Conservation (phyloP, 2,329 filamentous ascomycete species). For the Colletotrichum zoysiae region DNA sequence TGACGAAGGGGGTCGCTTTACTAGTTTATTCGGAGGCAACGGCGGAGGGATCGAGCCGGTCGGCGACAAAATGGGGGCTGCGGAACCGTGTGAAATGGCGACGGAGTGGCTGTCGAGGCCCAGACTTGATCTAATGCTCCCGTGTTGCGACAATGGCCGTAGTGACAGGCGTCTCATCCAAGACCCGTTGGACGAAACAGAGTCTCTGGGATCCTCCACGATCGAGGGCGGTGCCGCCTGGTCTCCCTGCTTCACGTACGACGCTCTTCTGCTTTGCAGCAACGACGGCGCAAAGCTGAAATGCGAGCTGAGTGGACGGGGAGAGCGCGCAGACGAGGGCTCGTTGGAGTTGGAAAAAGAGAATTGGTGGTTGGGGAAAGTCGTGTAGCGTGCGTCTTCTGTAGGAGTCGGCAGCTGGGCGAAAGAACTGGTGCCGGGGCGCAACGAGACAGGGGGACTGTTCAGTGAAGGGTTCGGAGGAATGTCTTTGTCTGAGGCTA, state of each 20-base stretch:
- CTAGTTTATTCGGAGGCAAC: constrained; percentile 78
- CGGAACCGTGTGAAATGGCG: constrained; percentile 75
- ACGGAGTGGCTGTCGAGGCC: constrained; percentile 75
- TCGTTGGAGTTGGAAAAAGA: constrained; percentile 46
- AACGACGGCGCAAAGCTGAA: constrained; percentile 53
- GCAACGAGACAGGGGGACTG: constrained; percentile 50
- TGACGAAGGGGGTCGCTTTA: constrained; percentile 76
- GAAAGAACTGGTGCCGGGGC: constrained; percentile 60
- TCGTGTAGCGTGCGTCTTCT: constrained; percentile 46
- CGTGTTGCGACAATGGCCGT: constrained; percentile 73
- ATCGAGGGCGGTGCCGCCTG: constrained; percentile 50
- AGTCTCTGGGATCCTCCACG: constrained; percentile 65
- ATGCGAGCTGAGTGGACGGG: constrained; percentile 55
- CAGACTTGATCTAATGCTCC: constrained; percentile 73
- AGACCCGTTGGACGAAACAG: constrained; percentile 72
- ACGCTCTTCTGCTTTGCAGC: constrained; percentile 56
- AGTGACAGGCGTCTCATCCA: constrained; percentile 81
- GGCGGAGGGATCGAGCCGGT: constrained; percentile 55
- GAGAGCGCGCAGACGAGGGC: constrained; percentile 43
- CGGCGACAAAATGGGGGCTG: constrained; percentile 70
- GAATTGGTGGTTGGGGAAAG: constrained; percentile 41
- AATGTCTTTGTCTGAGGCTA: constrained; percentile 50
- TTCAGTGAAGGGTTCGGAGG: constrained; percentile 46
- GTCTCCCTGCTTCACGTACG: constrained; percentile 57
- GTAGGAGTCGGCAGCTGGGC: constrained; percentile 47